Conservation (phyloP, 169 alveolate genomes). For the Perkinsus marinus region DNA sequence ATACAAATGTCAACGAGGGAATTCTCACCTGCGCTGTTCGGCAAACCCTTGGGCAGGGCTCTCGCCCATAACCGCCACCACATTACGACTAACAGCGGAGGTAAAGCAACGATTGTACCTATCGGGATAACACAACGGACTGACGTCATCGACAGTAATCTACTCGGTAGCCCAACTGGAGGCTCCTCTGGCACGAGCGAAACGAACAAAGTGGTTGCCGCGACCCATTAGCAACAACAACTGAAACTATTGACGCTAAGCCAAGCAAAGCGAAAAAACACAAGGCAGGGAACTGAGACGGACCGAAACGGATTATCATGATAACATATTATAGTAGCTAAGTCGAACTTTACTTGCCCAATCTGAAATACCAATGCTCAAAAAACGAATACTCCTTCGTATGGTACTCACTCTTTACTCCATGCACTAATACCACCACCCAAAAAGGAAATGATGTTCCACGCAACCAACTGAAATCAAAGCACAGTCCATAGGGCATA, state of each 20-base stretch:
- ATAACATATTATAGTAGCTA: not conserved
- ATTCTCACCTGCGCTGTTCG: not conserved
- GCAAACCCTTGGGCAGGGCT: not conserved
- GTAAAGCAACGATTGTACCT: not conserved
- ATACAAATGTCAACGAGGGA: too few relatives aligned
- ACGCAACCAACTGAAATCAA: not conserved
- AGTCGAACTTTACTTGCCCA: not conserved
- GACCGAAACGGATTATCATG: not conserved
- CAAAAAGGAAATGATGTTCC: not conserved
- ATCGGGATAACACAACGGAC: not conserved
- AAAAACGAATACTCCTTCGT: too few relatives aligned
- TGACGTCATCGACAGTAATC: not conserved
- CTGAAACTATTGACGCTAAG: not conserved
- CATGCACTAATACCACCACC: not conserved
- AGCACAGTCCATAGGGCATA: not conserved
- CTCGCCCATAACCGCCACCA: not conserved
- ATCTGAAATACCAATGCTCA: too few relatives aligned
- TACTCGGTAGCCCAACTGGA: not conserved
- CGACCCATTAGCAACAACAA: not conserved
- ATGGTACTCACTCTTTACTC: not conserved
- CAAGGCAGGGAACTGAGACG: not conserved
- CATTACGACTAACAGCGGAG: not conserved
- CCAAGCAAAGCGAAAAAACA: not conserved
- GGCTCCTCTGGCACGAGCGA: not conserved
- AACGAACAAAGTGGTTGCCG: not conserved